Evolutionary conservation across 768 basidiomycete genomes (phyloP).

Genomic region (Termitomyces sp.): DNA sequence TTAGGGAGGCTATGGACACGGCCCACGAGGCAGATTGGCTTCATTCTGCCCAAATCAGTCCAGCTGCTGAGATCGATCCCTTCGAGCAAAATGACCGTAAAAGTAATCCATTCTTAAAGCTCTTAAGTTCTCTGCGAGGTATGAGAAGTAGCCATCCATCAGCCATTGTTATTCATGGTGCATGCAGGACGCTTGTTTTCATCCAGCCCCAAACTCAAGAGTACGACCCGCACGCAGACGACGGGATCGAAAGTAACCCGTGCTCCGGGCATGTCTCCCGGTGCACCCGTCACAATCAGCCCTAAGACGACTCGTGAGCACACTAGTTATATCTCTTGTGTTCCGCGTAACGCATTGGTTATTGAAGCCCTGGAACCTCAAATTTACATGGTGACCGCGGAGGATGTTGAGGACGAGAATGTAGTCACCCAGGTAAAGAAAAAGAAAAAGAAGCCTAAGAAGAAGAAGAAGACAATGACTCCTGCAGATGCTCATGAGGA

Average conservation of each 20-base stretch:
- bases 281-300: background rate
- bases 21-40: conserved; percentile 57
- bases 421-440: conserved; percentile 25
- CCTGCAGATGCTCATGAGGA: conserved; percentile 16
- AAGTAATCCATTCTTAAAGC: conserved; percentile 73
- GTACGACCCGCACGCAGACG: conserved; percentile 21
- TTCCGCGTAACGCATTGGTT: background rate
- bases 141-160: conserved; percentile 1
- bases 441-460: conserved; percentile 45
- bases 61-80: conserved; percentile 33
- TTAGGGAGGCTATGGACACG: conserved; percentile 70
- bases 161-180: background rate
- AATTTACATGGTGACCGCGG: conserved; percentile 49
- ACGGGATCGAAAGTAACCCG: conserved; percentile 9
- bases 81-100: conserved; percentile 43
- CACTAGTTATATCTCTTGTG: background rate
- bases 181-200: conserved; percentile 59
- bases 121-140: conserved; percentile 74
- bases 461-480: conserved; percentile 56
- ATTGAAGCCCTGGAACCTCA: conserved; percentile 15
- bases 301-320: conserved; percentile 2
- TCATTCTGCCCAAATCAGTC: conserved; percentile 32
- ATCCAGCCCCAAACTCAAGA: conserved; percentile 34
- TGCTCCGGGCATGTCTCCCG: background rate
- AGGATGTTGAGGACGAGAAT: conserved; percentile 73